Base-by-base conservation (phyloP, 2,329 filamentous ascomycete genomes). In the Penicillium hesseltinei region DNA sequence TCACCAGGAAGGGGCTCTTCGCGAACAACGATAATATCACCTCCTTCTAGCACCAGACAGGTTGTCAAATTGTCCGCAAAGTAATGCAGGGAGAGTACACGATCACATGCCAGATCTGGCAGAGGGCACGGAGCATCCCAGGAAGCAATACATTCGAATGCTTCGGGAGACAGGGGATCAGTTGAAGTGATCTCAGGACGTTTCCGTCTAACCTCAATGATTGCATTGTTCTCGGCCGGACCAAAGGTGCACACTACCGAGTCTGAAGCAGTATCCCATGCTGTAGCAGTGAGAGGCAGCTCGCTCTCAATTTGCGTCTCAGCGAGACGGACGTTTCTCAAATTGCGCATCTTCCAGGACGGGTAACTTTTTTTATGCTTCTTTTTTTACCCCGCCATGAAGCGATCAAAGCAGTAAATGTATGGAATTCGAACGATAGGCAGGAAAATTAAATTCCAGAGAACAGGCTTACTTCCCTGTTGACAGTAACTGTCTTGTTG, bases 61-160 rank as follows among this genome's bases (percentile, higher is more conserved):
- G 88, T 87, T 51, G 87, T 90, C 52, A 85, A 78, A 27, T 84
- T 89, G 71, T 96, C 93, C 42, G 88, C 84, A 71, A 97, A 93
- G 77, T 94, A 88, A 73, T 97, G 92, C 56, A 97, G 78, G 69
- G 82, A 87, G 54, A 96, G 75, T 58, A 97, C 82, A 62, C 82
- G 82, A 76, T 99, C 94, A 68, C 86, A 85, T 51, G 80, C 73
- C 63, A 96, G 78, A 68, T 92, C 87, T 58, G 91, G 90, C 58
- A 86, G 84, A 52, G 91, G 90, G 69, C 87, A 91, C 54, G 88
- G 88, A 19, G 91, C 90, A 78, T 96, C 90, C 94, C 94, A 99
- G 39, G 89, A 90, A 56, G 92, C 88, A 67, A 97, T 86, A 48
- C 73, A 74, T 23, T 78, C 74, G 46, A 77, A 76, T 39, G 73